A percentile compares a stretch with the other conserved stretches of the same genome.
Conservation (phyloP, 192 early-diverging fungal species). For the Pilobolus umbonatus region DNA sequence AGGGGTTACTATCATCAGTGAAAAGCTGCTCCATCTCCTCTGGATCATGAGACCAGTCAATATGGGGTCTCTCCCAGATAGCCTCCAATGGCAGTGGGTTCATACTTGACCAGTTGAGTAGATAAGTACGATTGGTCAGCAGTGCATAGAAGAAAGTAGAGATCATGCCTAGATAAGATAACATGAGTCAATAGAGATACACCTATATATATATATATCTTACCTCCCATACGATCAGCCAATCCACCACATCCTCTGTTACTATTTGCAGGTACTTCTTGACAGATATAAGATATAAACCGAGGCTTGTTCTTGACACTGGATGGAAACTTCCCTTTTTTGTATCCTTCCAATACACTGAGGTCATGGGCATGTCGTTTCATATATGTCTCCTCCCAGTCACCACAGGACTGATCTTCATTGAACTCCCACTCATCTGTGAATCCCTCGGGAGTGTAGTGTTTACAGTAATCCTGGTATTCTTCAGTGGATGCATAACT, state of each 20-base stretch:
- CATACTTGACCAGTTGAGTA: slow-evolving; percentile 34
- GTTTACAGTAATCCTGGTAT: slow-evolving; percentile 21
- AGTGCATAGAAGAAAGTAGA: slow-evolving; percentile 43
- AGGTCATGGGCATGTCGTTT: slow-evolving; percentile 27
- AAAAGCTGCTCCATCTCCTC: slow-evolving; percentile 21
- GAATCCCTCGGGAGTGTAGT: slow-evolving; percentile 15
- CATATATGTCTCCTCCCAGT: slow-evolving; percentile 38
- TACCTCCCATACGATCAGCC: slow-evolving; percentile 44
- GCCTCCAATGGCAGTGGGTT: slow-evolving; percentile 37
- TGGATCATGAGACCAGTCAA: slow-evolving; percentile 38
- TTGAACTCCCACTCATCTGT: slow-evolving; percentile 9
- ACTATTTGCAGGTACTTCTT: slow-evolving; percentile 24
- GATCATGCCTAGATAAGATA: slow-evolving; percentile 35
- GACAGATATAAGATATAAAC: slow-evolving; percentile 37
- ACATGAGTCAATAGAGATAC: not conserved
- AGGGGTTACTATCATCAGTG: slow-evolving; percentile 1
- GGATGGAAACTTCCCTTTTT: slow-evolving; percentile 16
- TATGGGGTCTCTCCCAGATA: slow-evolving; percentile 36
- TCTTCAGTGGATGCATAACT: slow-evolving; percentile 5
- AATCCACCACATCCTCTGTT: slow-evolving; percentile 44
- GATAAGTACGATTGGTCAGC: slow-evolving; percentile 34
- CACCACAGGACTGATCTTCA: slow-evolving; percentile 34
- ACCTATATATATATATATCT: not conserved
- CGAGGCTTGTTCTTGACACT: slow-evolving; percentile 14
- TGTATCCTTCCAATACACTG: slow-evolving; percentile 18